Base-by-base conservation (phyloP, 495 filamentous ascomycete species). In the Hypomontagnella submonticulosa region DNA sequence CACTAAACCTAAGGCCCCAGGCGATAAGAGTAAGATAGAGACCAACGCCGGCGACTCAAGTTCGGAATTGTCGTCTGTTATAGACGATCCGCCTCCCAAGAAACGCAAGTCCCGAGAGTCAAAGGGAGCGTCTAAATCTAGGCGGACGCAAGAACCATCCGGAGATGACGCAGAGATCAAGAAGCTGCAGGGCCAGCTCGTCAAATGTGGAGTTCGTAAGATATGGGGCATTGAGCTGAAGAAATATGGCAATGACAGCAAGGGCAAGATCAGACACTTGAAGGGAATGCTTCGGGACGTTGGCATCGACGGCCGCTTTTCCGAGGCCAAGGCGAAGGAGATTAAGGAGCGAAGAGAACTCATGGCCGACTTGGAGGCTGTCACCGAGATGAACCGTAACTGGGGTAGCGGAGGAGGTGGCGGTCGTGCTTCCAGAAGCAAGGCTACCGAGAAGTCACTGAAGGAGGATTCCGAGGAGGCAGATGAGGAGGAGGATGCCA, bases 161-260 rank as follows among this genome's bases (percentile, higher is more conserved):
- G 84, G 89, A 0, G 85, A 92, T 58, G 88, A 94, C 38, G 86
- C 83, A 7, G 90, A 95, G 76, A 92, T 98, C 75, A 98, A 94
- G 74, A 87, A 86, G n/a, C 83, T 99, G 12, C 95, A 99, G 77
- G 84, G 86, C 16, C 92, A 92, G 77, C 83, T 99, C 27, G 69
- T 90, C 40, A 97, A 97, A 79, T 99, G 95, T 70, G 95, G 95
- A 42, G 87, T 99, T 46, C 90, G 92, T 32, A 98, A 97, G 72
- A 84, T 97, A 64, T 99, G 96, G 95, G 81, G 81, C 36, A 85
- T 88, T 56, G 92, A 97, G 77, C 83, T 99, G 49, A 89, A 91
- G 63, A 90, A 86, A 71, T 89, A 87, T 43, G 91, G 89, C 11
- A 73, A 80, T 38, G 76, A 84, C 20, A 73, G 84, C 11, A 90